Evolutionary conservation across 305 asterid species (phyloP).

Genomic region (Lippia alba): DNA sequence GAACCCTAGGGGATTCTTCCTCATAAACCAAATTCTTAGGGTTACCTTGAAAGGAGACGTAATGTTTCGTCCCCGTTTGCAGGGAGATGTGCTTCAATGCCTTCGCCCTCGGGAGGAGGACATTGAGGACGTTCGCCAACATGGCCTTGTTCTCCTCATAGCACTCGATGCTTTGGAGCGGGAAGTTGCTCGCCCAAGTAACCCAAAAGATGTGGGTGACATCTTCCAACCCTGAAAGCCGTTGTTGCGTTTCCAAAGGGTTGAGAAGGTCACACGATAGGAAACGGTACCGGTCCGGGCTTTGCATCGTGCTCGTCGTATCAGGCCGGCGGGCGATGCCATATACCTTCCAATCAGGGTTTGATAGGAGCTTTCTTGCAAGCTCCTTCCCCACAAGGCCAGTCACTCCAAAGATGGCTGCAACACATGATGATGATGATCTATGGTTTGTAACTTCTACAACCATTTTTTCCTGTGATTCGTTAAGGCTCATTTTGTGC

Average conservation of each 20-base stretch:
- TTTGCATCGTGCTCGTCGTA: neutral
- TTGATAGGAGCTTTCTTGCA: slow-evolving; percentile 57
- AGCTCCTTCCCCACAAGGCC: slow-evolving; percentile 91
- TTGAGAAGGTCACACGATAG: slow-evolving; percentile 70
- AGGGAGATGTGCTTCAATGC: slow-evolving; percentile 66
- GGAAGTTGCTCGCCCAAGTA: slow-evolving; percentile 77
- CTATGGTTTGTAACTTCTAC: slow-evolving; percentile 15
- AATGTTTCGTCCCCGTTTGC: slow-evolving; percentile 84
- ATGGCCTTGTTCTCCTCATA: slow-evolving; percentile 62
- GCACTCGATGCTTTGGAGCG: slow-evolving; percentile 67
- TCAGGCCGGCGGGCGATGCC: slow-evolving; percentile 67
- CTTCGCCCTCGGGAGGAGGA: slow-evolving; percentile 55
- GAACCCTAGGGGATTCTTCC: slow-evolving; percentile 68
- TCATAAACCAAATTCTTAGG: slow-evolving; percentile 31
- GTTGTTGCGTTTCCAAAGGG: slow-evolving; percentile 50
- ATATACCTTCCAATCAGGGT: slow-evolving; percentile 71
- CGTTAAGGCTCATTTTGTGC: neutral
- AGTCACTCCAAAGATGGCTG: slow-evolving; percentile 80
- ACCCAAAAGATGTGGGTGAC: slow-evolving; percentile 82
- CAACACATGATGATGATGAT: slow-evolving; percentile 38
- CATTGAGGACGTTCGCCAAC: slow-evolving; percentile 69
- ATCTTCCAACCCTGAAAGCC: slow-evolving; percentile 48
- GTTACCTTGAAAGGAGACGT: slow-evolving; percentile 49
- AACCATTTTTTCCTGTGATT: slow-evolving; percentile 32
- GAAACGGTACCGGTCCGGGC: slow-evolving; percentile 43